Base-by-base conservation (phyloP, 345 rosid species). In the Brassica incana region DNA sequence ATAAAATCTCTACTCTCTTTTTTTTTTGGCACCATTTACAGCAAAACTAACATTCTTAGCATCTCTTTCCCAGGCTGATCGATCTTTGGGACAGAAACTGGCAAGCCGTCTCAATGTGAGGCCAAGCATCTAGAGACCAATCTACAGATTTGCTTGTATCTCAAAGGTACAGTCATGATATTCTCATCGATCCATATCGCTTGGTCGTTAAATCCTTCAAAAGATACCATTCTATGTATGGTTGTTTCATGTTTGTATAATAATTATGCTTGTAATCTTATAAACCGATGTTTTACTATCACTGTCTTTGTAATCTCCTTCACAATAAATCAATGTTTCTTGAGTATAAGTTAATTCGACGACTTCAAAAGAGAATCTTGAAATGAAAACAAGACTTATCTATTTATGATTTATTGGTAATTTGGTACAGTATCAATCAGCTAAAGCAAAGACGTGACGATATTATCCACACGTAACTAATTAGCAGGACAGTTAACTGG, bases 31-130 rank as follows among this genome's bases (percentile, higher is more conserved):
- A 52, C 20, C 5, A 52, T 52, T 52, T 27, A 5, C 16, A 68
- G 35, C 65, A 32, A 35, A 65, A 23, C 65, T 54, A 23, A 75
- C 56, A 65, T 75, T 52, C 58, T 30, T 33, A 32, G 33, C 25
- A 48, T 20, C 5, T 75, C 59, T 75, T 4, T 66, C 65, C 36
- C 82, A 88, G 92, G 87, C 88, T 36, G 90, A 87, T 82, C 65
- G 75, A 79, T 86, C 94, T n/a, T 78, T 92, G 70, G 96, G 97
- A 40, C 91, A 89, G 85, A 89, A 92, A 84, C 78, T 92, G 15
- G 93, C 97, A 60, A 80, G 83, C 62, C 90, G 88, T 29, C 92
- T 92, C 76, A 88, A 87, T 25, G 86, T 85, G 61, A 86, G 86
- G 76, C 93, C 97, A 36, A 90, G 80, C 87, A 86, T 90, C 74